These are phyloP conservation scores for Phlyctochytrium arcticum DNA, from an alignment of 192 early-diverging fungal species.

Conservation along the genomic window DNA sequence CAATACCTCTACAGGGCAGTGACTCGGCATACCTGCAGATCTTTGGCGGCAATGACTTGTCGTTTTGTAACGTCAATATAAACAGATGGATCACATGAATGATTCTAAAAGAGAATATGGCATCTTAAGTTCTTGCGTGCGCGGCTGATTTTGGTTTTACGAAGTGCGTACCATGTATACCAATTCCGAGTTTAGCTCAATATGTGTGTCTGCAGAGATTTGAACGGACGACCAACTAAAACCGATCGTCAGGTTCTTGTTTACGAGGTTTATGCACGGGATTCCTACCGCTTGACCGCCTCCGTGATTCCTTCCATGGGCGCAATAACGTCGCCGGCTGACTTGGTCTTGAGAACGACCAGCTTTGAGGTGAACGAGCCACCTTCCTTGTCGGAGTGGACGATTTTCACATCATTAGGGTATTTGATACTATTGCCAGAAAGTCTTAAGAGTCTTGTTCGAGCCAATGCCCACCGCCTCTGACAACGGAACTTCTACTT, in stretches of 20 bases:
- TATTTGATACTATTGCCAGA: conserved; percentile 13
- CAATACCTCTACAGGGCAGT: neutral
- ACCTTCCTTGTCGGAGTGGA: conserved; percentile 1
- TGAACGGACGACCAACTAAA: conserved; percentile 33
- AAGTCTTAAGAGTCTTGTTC: too few relatives aligned
- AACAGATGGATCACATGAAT: conserved; percentile 39
- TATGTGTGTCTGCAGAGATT: conserved; percentile 25
- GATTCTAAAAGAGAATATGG: conserved; percentile 19
- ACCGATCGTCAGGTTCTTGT: neutral
- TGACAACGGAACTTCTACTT: too few relatives aligned
- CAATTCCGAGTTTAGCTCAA: conserved; percentile 37
- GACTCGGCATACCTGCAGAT: conserved; percentile 10
- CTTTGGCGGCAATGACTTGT: conserved; percentile 22
- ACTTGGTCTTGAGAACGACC: neutral
- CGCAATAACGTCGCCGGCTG: conserved; percentile 19
- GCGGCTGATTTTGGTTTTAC: neutral
- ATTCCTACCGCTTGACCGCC: conserved; percentile 8
- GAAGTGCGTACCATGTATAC: conserved; percentile 24
- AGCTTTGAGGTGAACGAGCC: conserved; percentile 35
- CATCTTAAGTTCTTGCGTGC: neutral
- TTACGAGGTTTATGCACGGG: neutral
- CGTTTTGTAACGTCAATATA: conserved; percentile 14
- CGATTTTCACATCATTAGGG: conserved; percentile 13
- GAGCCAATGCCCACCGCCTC: too few relatives aligned
- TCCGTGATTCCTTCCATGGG: conserved; percentile 14